Evolutionary conservation across 2,329 filamentous ascomycete species (phyloP).

Genomic region (Diaporthe sp.): DNA sequence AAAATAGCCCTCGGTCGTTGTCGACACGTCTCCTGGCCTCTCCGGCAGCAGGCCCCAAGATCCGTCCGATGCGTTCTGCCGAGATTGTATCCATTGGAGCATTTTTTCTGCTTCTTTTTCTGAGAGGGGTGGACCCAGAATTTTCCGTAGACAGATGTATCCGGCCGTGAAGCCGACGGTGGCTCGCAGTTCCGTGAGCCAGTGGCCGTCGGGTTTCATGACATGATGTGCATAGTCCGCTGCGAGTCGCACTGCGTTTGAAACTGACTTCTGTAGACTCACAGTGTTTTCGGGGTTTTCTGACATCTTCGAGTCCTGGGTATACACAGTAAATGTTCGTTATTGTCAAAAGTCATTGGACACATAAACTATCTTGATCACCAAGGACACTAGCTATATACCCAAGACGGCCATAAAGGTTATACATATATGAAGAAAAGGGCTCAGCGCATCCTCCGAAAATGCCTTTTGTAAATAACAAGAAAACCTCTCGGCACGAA

Average conservation of each 20-base stretch:
- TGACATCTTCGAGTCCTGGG: neutral
- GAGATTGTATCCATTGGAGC: neutral
- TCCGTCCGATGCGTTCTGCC: neutral
- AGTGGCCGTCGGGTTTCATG: constrained; percentile 7
- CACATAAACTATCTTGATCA: neutral
- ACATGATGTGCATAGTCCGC: neutral
- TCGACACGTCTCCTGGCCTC: constrained; percentile 5
- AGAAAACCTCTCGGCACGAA: neutral
- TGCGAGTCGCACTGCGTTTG: neutral
- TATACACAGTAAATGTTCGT: neutral
- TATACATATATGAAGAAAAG: constrained; percentile 5
- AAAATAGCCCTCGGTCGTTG: constrained; percentile 9
- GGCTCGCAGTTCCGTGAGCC: neutral
- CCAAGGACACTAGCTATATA: neutral
- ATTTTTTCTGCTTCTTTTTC: neutral
- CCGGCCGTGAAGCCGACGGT: neutral
- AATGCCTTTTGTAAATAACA: neutral
- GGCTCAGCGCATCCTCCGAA: neutral
- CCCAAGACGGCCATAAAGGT: neutral
- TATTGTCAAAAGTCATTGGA: neutral
- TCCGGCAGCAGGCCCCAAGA: constrained; percentile 4
- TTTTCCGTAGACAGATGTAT: neutral
- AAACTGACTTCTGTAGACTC: neutral
- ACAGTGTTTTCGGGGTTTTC: neutral
- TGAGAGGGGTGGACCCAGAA: neutral